Conservation (phyloP, 768 basidiomycete genomes). For the Leccinum boreale region DNA sequence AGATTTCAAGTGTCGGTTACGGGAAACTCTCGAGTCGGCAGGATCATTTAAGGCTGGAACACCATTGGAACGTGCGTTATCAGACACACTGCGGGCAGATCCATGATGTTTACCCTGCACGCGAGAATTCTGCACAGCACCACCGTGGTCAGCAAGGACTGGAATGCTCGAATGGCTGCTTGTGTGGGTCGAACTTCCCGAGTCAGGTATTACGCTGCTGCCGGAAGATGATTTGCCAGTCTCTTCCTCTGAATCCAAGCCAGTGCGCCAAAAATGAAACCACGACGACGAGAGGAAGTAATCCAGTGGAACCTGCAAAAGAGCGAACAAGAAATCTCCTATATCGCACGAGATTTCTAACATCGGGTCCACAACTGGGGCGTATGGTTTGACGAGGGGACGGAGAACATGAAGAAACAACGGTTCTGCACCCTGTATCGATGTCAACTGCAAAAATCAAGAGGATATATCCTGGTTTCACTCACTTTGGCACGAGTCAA, state of each 20-base stretch:
- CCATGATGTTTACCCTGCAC: slow-evolving; percentile 6
- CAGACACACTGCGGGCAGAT: slow-evolving; percentile 19
- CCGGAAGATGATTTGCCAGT: slow-evolving; percentile 3
- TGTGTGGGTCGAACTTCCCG: slow-evolving; percentile 1
- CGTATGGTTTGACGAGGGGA: slow-evolving; percentile 75
- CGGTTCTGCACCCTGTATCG: slow-evolving; percentile 75
- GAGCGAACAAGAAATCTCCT: slow-evolving; percentile 57
- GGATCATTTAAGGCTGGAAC: slow-evolving; percentile 1
- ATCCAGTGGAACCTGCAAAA: slow-evolving; percentile 39
- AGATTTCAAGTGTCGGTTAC: slow-evolving; percentile 11
- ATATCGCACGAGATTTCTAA: slow-evolving; percentile 60
- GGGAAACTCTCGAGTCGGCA: slow-evolving; percentile 1
- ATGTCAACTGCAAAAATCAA: slow-evolving; percentile 8
- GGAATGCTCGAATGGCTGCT: slow-evolving; percentile 14
- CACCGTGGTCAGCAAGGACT: slow-evolving; percentile 4
- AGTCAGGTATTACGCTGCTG: not conserved
- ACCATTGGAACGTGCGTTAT: slow-evolving; percentile 6
- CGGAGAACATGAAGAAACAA: slow-evolving; percentile 79
- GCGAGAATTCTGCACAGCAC: slow-evolving; percentile 8
- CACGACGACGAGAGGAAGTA: slow-evolving; percentile 33
- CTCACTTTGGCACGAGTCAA: slow-evolving; percentile 71
- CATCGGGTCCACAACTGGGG: slow-evolving; percentile 57
- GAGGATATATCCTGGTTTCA: slow-evolving; percentile 9
- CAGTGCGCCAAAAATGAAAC: slow-evolving; percentile 20
- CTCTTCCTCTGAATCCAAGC: slow-evolving; percentile 9